These are phyloP conservation scores for Neonectria coccinea DNA, from an alignment of 2,329 filamentous ascomycete species.

Conservation along the genomic window DNA sequence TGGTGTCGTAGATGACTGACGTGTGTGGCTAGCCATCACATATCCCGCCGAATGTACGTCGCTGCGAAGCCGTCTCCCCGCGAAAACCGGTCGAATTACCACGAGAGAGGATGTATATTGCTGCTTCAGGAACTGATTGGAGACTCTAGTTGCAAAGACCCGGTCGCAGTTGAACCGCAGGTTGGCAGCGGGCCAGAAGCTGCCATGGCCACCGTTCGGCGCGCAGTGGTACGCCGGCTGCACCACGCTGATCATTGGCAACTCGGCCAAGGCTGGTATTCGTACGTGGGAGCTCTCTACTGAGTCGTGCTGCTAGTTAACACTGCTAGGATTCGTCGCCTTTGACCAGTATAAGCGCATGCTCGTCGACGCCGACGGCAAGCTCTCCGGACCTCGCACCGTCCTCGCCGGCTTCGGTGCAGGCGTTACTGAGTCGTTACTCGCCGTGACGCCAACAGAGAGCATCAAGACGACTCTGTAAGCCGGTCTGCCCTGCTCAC, in stretches of 20 bases:
- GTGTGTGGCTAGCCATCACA: slow-evolving; percentile 72
- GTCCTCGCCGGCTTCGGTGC: slow-evolving; percentile 95
- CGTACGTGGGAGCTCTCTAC: slow-evolving; percentile 65
- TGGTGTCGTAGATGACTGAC: slow-evolving; percentile 28
- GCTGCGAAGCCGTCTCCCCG: slow-evolving; percentile 7
- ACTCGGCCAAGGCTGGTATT: slow-evolving; percentile 95
- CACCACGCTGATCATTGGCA: slow-evolving; percentile 95
- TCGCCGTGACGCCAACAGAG: slow-evolving; percentile 97
- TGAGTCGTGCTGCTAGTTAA: slow-evolving; percentile 27
- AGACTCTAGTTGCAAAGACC: slow-evolving; percentile 84
- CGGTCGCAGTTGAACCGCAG: slow-evolving; percentile 91
- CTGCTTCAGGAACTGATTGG: slow-evolving; percentile 23
- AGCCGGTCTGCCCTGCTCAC: not conserved
- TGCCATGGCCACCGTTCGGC: slow-evolving; percentile 95
- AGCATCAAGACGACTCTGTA: slow-evolving; percentile 97
- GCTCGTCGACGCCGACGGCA: slow-evolving; percentile 85
- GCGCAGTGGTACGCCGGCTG: slow-evolving; percentile 97
- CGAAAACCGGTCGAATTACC: slow-evolving; percentile 19
- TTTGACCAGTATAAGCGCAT: slow-evolving; percentile 94
- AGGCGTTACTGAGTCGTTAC: slow-evolving; percentile 90
- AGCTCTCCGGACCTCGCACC: slow-evolving; percentile 89
- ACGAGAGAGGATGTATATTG: not conserved
- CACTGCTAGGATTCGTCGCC: slow-evolving; percentile 75
- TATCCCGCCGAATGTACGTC: slow-evolving; percentile 90
- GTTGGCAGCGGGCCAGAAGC: slow-evolving; percentile 83